phyloP scores from a whole-genome alignment of 2,329 filamentous ascomycete genomes.

The Metarhizium album region DNA sequence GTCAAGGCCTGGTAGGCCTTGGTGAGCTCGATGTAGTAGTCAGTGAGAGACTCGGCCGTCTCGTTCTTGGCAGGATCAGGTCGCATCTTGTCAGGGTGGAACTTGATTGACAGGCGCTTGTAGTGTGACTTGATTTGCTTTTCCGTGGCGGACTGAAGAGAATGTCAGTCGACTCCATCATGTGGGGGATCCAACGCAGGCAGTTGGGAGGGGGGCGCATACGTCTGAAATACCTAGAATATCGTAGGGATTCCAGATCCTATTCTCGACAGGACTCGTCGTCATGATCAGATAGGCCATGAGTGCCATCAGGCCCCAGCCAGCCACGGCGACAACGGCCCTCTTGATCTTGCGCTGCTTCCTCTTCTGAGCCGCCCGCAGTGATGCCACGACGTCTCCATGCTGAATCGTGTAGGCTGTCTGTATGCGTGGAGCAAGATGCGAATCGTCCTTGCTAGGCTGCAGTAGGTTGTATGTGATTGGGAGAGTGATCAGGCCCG shows the following conservation, averaged over 20 bases:
- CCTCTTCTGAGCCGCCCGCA: slow-evolving; percentile 79
- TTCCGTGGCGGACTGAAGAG: slow-evolving; percentile 62
- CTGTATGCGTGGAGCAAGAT: slow-evolving; percentile 71
- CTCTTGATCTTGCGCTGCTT: slow-evolving; percentile 84
- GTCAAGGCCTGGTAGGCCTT: slow-evolving; percentile 98
- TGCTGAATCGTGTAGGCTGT: slow-evolving; percentile 73
- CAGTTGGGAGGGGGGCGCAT: not conserved
- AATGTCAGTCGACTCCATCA: not conserved
- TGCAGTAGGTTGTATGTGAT: slow-evolving; percentile 82
- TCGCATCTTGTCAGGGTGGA: slow-evolving; percentile 86
- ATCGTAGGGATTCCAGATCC: slow-evolving; percentile 95
- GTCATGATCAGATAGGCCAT: slow-evolving; percentile 87
- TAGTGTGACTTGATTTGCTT: slow-evolving; percentile 90
- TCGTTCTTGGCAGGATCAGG: slow-evolving; percentile 81
- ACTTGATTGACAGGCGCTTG: slow-evolving; percentile 72
- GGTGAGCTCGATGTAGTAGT: slow-evolving; percentile 85
- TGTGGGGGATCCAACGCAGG: not conserved
- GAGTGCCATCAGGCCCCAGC: slow-evolving; percentile 75
- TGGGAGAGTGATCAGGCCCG: slow-evolving; percentile 77
- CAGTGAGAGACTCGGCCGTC: slow-evolving; percentile 73
- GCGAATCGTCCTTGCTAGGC: slow-evolving; percentile 64
- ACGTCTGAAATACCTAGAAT: slow-evolving; percentile 81
- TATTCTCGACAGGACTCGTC: slow-evolving; percentile 58
- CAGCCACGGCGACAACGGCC: slow-evolving; percentile 60
- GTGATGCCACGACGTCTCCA: slow-evolving; percentile 69